phyloP scores from a whole-genome alignment of 179 eudicot genomes.

The Camellia oleifera region DNA sequence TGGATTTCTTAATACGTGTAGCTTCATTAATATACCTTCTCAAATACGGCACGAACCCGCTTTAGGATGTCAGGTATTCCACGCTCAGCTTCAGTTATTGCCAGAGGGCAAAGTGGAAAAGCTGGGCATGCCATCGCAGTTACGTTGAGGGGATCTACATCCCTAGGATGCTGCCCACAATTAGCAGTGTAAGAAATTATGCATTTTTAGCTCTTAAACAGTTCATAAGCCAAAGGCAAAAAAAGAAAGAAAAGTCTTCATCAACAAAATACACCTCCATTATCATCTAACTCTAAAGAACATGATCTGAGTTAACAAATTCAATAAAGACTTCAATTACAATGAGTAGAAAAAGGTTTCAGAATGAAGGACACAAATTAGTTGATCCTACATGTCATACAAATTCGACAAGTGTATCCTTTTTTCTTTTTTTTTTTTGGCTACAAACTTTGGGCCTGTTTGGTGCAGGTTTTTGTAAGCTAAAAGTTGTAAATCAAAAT shows the following conservation, averaged over 20 bases:
- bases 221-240: conserved; percentile 5
- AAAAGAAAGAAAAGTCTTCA: neutral
- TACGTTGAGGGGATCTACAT: conserved; percentile 85
- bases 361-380: neutral
- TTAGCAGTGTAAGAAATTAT: conserved; percentile 13
- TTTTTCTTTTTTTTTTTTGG: neutral
- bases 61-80: conserved; percentile 92
- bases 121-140: conserved; percentile 99
- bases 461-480: too few species aligned
- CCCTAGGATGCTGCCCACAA: conserved; percentile 64
- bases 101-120: conserved; percentile 91
- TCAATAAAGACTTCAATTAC: neutral
- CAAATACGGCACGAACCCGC: conserved; percentile 84
- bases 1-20: neutral
- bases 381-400: neutral
- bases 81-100: conserved; percentile 97
- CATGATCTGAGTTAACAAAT: neutral
- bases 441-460: too few species aligned
- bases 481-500: too few species aligned
- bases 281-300: neutral
- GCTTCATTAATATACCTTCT: conserved; percentile 54
- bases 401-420: neutral
- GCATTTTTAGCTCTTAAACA: neutral
- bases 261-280: neutral
- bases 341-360: neutral